These are phyloP conservation scores for Tolypocladium cylindrosporum DNA, from an alignment of 2,329 filamentous ascomycete genomes.

Conservation along the genomic window DNA sequence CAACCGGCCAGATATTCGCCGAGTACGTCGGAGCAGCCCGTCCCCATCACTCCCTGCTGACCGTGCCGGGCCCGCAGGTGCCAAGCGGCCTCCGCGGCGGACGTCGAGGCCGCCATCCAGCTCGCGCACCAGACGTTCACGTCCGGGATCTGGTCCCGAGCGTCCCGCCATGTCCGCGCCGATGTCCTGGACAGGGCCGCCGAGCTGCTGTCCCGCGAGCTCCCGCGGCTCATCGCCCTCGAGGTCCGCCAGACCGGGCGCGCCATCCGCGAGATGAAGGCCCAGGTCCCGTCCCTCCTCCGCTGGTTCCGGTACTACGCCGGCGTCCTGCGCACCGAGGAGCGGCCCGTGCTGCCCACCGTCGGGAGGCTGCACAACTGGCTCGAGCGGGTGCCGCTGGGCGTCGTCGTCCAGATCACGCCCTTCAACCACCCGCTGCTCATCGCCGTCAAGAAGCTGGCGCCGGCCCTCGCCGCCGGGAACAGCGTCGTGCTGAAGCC, in stretches of 20 bases:
- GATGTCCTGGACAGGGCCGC: conserved; percentile 53
- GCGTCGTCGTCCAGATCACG: conserved; percentile 46
- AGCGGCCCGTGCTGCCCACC: conserved; percentile 56
- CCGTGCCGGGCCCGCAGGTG: conserved; percentile 7
- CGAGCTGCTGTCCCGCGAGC: conserved; percentile 36
- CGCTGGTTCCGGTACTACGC: conserved; percentile 68
- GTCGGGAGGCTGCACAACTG: conserved; percentile 49
- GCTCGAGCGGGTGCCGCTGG: conserved; percentile 42
- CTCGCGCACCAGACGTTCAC: conserved; percentile 55
- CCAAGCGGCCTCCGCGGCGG: conserved; percentile 17
- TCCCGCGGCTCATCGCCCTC: conserved; percentile 48
- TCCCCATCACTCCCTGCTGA: neutral
- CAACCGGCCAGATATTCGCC: conserved; percentile 41
- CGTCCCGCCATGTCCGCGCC: conserved; percentile 47
- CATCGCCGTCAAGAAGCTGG: conserved; percentile 50
- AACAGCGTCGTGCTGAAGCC: conserved; percentile 53
- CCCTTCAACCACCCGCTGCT: conserved; percentile 50
- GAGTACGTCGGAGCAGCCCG: conserved; percentile 21
- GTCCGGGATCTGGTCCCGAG: conserved; percentile 54
- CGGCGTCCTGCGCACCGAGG: conserved; percentile 54
- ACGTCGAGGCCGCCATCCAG: conserved; percentile 17
- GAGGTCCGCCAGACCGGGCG: conserved; percentile 62
- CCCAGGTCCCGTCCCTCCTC: conserved; percentile 55
- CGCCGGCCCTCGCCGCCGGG: conserved; percentile 48
- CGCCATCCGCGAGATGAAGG: conserved; percentile 58